Base-by-base conservation (phyloP, 106 monocot species). In the Narthecium ossifragum region DNA sequence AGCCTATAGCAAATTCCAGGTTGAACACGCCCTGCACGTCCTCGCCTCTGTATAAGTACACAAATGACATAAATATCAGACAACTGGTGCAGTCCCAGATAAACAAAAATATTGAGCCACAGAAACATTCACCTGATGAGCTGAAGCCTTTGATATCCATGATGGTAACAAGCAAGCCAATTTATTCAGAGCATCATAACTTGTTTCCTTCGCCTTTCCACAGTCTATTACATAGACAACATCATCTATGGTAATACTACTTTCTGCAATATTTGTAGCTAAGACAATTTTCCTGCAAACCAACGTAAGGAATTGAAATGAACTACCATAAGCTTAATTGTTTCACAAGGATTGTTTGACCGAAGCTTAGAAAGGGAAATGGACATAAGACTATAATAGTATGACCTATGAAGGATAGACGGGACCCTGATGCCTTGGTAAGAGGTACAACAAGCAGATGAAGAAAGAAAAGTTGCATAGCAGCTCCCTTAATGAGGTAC, bases 91-190 rank as follows among this genome's bases (percentile, higher is more conserved):
- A 5, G 5, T 9, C n/a, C 22, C 14, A 49, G 48, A 49, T 5
- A 4, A 7, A 49, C 6, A 17, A 5, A 49, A 49, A 49, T 18
- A 8, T 18, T 49, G 48, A 49, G 5, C 14, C 48, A n/a, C 5
- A 18, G n/a, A 49, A 49, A n/a, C 23, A 3, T 22, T 31, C 57
- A 96, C 96, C 86, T 96, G 90, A 64, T 81, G 96, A 39, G 90
- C 86, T 32, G 96, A 96, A 72, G 96, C 96, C 65, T 96, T 96
- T 54, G 96, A 96, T 71, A 96, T 96, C 96, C 96, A 96, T 46
- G 96, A 96, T 36, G 96, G 96, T 32, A 87, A 67, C 31, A 96
- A 53, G 67, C 96, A 96, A 43, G 90, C 86, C 21, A 90, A 76
- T 61, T 96, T 96, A 61, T 96, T 96, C 22, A 96, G 72, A 64